Percentiles rank a stretch among this genome's conserved stretches.
Conservation (phyloP, 352 stramenopile genomes). For the Phytophthora palmivora region DNA sequence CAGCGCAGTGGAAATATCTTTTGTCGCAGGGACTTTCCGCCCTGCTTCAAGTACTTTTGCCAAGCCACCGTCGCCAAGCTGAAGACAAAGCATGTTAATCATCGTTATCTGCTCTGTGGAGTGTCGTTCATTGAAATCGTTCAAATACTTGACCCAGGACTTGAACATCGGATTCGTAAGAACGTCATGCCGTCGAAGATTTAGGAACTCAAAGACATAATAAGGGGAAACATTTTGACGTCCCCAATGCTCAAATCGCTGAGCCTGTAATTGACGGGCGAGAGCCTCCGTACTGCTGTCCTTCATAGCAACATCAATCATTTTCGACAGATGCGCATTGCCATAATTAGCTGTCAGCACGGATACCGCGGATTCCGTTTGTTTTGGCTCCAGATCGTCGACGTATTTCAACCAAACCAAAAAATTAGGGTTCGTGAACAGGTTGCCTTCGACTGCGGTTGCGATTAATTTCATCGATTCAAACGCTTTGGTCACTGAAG, state of each 20-base stretch:
- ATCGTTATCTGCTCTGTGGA: neutral
- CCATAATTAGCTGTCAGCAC: neutral
- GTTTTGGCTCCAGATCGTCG: neutral
- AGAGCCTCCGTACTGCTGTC: neutral
- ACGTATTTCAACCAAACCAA: neutral
- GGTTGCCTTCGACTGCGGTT: neutral
- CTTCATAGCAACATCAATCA: neutral
- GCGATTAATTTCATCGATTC: neutral
- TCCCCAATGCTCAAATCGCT: neutral
- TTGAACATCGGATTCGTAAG: neutral
- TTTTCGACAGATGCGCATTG: neutral
- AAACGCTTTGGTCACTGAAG: neutral
- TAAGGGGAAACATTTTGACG: neutral
- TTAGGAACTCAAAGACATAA: neutral
- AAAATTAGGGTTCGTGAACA: neutral
- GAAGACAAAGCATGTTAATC: no score
- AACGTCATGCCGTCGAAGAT: neutral
- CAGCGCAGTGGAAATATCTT: no score
- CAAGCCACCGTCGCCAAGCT: no score
- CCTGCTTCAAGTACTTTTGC: no score
- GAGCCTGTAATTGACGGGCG: neutral
- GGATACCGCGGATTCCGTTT: neutral
- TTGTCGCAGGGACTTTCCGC: no score
- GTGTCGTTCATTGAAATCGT: neutral
- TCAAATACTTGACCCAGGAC: neutral